Base-by-base conservation (phyloP, 805 yeast genomes). In the Kodamaea hsintzibuensis region DNA sequence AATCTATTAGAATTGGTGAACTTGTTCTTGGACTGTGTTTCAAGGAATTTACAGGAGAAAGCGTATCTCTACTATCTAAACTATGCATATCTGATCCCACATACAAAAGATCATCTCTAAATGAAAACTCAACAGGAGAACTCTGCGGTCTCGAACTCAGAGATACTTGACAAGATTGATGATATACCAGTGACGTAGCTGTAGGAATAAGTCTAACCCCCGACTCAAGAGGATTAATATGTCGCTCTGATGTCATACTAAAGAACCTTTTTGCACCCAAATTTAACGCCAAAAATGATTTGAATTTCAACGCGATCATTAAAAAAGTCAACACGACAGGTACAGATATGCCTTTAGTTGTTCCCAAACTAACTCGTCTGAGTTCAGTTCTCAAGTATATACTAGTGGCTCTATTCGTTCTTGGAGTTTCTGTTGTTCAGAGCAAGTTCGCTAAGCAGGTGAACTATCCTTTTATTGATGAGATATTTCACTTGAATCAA, bases 401-500 rank as follows among this genome's bases (percentile, higher is more conserved):
- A 7, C 19, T 51, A 7, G n/a, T 38, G 6, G 47, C 37, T 6
- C 12, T 39, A 25, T 45, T 51, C n/a, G 40, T 39, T 2, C 8
- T 45, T 16, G 8, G 19, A 16, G 44, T 49, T 9, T 1, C 48
- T 16, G 1, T 42, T 9, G 18, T 51, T 3, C 54, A 51, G 14
- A 17, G 13, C 16, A 17, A 42, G 13, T 46, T 54, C 16, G 37
- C 64, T 53, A 22, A 39, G 3, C 55, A 53, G n/a, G 69, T 70
- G 38, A 54, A 56, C 27, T 53, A 59, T n/a, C 72, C 75, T 2
- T 76, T 72, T 60, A 79, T 83, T 64, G 97, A 95, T 72, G 99
- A 95, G 68, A 76, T 82, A 10, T 93, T 93, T 70, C 99, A 95
- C 66, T 77, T 89, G 18, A 83, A 84, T 7, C 98, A 95, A 74